A percentile compares a stretch with the other conserved stretches of the same genome.
Conservation (phyloP, 2,329 filamentous ascomycete species). For the Diaporthe eres region DNA sequence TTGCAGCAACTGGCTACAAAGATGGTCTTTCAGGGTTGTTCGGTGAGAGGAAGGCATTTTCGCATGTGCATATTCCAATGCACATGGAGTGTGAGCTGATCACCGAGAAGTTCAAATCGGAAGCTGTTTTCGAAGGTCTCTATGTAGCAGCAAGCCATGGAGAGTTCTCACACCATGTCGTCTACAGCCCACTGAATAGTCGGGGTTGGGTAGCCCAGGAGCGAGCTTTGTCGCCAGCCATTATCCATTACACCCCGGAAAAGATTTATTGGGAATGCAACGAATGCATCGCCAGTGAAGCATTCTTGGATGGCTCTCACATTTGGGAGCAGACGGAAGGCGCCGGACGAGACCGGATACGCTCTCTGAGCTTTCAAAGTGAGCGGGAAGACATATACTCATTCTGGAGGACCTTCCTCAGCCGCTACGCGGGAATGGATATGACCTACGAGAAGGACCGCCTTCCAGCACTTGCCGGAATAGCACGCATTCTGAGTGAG, state of each 20-base stretch:
- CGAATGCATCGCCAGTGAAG: neutral
- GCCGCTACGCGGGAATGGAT: neutral
- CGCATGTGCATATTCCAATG: neutral
- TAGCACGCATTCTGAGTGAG: neutral
- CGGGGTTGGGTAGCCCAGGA: constrained; percentile 18
- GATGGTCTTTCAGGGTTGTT: neutral
- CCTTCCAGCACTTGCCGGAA: neutral
- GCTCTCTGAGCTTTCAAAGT: neutral
- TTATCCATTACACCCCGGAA: neutral
- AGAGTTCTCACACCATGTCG: neutral
- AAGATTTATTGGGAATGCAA: constrained; percentile 10
- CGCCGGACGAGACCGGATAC: neutral
- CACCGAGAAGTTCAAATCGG: neutral
- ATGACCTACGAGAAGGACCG: neutral
- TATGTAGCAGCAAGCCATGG: neutral
- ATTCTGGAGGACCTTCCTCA: neutral
- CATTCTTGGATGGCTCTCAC: neutral
- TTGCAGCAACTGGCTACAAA: constrained; percentile 3
- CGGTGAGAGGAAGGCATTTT: neutral
- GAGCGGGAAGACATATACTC: neutral
- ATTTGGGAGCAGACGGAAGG: neutral
- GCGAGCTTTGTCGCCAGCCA: neutral
- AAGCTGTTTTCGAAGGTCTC: neutral
- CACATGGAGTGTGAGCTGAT: neutral
- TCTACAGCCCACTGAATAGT: neutral